Base-by-base conservation (phyloP, 768 basidiomycete species). In the Sutorius australiensis region DNA sequence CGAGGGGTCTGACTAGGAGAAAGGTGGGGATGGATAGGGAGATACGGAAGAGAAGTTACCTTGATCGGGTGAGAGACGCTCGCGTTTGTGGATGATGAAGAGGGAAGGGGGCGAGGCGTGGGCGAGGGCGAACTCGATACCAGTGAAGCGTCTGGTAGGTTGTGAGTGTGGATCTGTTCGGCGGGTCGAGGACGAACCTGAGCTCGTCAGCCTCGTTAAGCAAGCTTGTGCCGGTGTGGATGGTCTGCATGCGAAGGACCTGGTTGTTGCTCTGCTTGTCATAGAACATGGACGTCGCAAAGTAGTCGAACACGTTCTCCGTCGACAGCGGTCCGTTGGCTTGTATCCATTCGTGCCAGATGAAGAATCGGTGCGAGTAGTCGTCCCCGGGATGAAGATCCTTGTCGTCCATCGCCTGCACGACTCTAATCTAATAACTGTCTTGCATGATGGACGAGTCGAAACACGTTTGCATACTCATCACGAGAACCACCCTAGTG, bases 221-320 rank as follows among this genome's bases (percentile, higher is more conserved):
- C 51, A 92, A 72, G 10, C 87, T 81, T 28, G 81, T 73, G n/a
- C 87, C 90, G 0, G 88, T 87, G 63, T 91, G 87, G 74, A 87
- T 86, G 0, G 90, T 94, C 70, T 95, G 93, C 93, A 95, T 95
- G 61, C 92, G 86, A 40, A 95, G 74, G 30, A 89, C 84, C 62
- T 93, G 89, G 69, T 95, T 95, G 70, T 87, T 94, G 73, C 89
- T 92, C 71, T 90, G 88, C 69, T 91, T 91, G 72, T 95, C 92
- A 67, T 92, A 95, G 75, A 93, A 95, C 83, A 92, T 92, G 28
- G 91, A 93, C 1, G 82, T 82, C 12, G 87, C 76, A 67, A 95
- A 95, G 75, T 95, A 95, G 51, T 94, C 91, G 57, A 95, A 85
- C 46, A 90, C 91, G 65, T 87, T 89, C 59, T 89, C 81, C 2